phyloP scores from a whole-genome alignment of 805 yeast genomes.

The Metschnikowia anglica region DNA sequence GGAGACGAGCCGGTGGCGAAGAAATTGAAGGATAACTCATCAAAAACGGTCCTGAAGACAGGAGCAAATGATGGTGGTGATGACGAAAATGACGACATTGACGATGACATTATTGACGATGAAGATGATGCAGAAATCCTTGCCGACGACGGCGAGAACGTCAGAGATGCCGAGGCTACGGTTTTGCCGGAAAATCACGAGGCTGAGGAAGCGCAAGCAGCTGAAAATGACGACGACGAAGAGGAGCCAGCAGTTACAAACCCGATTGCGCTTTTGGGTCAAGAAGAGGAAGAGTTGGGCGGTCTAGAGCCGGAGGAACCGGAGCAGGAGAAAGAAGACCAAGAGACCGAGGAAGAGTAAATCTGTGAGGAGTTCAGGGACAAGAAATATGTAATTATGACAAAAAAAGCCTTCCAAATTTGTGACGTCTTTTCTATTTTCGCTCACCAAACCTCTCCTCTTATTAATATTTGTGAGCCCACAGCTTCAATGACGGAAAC shows the following conservation, averaged over 20 bases:
- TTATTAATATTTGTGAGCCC: background rate
- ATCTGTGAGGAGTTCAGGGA: too few relatives aligned
- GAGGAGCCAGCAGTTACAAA: constrained; percentile 22
- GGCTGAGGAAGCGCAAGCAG: constrained; percentile 3
- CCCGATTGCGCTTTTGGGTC: constrained; percentile 33
- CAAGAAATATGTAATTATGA: too few relatives aligned
- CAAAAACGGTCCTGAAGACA: constrained; percentile 11
- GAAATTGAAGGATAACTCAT: constrained; percentile 20
- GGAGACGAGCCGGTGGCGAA: constrained; percentile 20
- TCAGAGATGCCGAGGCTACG: constrained; percentile 19
- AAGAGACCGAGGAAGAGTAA: constrained; percentile 9
- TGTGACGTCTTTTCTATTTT: too few relatives aligned
- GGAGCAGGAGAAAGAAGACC: constrained; percentile 13
- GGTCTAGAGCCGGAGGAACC: constrained; percentile 23
- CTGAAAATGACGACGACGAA: constrained; percentile 19
- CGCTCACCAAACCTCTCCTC: too few relatives aligned
- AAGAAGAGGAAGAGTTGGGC: constrained; percentile 36
- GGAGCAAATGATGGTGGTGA: constrained; percentile 17
- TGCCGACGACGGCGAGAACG: constrained; percentile 15
- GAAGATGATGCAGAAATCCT: constrained; percentile 16
- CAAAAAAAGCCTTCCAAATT: too few relatives aligned
- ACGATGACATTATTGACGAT: constrained; percentile 11
- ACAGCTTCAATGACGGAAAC: constrained; percentile 26
- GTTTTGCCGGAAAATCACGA: constrained; percentile 21
- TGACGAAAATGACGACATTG: constrained; percentile 15